These are phyloP conservation scores for Tricladium varicosporioides DNA, from an alignment of 2,329 filamentous ascomycete species.

Conservation along the genomic window DNA sequence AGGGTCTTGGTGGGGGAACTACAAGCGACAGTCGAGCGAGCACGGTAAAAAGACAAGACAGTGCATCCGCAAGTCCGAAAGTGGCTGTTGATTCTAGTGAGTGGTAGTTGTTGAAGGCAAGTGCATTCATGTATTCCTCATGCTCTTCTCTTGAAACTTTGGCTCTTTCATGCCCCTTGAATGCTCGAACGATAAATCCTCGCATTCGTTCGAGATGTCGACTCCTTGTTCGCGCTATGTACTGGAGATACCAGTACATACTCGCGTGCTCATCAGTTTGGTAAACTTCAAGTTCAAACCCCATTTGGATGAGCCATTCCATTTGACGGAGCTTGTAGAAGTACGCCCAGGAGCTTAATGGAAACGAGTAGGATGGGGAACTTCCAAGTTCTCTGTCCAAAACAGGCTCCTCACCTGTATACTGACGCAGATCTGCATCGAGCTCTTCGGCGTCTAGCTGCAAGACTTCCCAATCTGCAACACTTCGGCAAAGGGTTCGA, in stretches of 20 bases:
- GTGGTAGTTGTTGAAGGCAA: constrained; percentile 56
- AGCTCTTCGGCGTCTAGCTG: constrained; percentile 79
- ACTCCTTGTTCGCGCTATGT: constrained; percentile 63
- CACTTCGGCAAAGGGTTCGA: constrained; percentile 82
- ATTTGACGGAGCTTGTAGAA: constrained; percentile 87
- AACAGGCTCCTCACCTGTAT: constrained; percentile 57
- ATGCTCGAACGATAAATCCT: constrained; percentile 51
- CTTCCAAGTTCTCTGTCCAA: no score
- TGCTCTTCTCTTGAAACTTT: constrained; percentile 32
- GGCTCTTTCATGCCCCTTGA: constrained; percentile 14
- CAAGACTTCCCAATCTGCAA: constrained; percentile 79
- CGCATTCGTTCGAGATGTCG: constrained; percentile 70
- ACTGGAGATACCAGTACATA: constrained; percentile 90
- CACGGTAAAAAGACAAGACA: constrained; percentile 52
- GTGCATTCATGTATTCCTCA: constrained; percentile 46
- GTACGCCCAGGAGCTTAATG: constrained; percentile 85
- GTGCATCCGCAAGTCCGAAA: constrained; percentile 49
- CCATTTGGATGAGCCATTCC: constrained; percentile 83
- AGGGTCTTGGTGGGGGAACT: constrained; percentile 43
- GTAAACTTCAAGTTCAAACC: constrained; percentile 92
- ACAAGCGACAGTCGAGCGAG: constrained; percentile 41
- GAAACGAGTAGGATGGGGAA: constrained; percentile 56
- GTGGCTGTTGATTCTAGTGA: constrained; percentile 65
- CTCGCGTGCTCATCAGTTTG: constrained; percentile 77
- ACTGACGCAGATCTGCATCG: constrained; percentile 63